These are phyloP conservation scores for Oryza longistaminata DNA, from an alignment of 176 grass and related monocot genomes.

Conservation along the genomic window DNA sequence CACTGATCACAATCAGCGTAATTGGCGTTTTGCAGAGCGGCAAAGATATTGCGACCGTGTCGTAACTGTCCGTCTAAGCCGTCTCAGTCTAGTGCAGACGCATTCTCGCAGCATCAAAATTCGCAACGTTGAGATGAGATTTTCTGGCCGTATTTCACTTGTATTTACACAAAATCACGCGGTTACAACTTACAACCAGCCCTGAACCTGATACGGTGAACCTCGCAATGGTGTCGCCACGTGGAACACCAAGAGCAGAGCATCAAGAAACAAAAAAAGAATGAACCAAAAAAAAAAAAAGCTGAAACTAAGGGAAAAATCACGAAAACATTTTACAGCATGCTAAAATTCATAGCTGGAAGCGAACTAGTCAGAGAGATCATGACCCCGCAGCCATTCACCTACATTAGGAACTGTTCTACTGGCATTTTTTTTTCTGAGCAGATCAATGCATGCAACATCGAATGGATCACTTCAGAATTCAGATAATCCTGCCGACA, in stretches of 20 bases:
- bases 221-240: neutral
- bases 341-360: neutral
- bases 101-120: neutral
- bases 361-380: conserved; percentile 33
- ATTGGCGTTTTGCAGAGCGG: neutral
- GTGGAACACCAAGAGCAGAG: neutral
- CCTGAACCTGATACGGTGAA: neutral
- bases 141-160: neutral
- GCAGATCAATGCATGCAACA: neutral
- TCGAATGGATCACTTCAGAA: neutral
- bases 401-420: neutral
- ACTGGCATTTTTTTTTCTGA: neutral
- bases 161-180: neutral
- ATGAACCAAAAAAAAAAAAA: neutral
- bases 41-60: neutral
- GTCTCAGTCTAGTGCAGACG: neutral
- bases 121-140: neutral
- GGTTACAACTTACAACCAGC: neutral
- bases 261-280: neutral
- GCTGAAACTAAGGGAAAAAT: neutral
- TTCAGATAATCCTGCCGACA: neutral
- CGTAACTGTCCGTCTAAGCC: too few species aligned
- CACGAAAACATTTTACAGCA: conserved; percentile 36
- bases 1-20: neutral
- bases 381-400: conserved; percentile 33